A percentile compares a stretch with the other conserved stretches of the same genome.
Evolutionary conservation across 306 rosid genomes (phyloP).

Genomic region (Acacia confusa): DNA sequence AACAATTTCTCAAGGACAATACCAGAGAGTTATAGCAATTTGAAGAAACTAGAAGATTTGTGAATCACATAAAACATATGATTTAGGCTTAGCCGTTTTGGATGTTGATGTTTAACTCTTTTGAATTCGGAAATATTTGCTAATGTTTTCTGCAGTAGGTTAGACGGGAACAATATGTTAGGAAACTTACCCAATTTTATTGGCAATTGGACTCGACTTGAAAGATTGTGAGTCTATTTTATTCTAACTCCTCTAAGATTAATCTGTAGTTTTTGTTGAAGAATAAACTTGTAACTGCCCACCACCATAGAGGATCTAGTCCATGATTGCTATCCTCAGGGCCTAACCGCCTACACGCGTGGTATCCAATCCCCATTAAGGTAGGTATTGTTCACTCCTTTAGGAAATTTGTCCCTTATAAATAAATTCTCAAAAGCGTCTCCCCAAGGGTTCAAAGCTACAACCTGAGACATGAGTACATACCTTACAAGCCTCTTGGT

Average conservation of each 20-base stretch:
- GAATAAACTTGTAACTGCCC: too few relatives aligned
- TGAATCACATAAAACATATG: slow-evolving; percentile 39
- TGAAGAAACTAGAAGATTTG: slow-evolving; percentile 66
- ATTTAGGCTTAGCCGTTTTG: neutral
- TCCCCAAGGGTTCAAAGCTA: too few relatives aligned
- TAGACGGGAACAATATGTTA: neutral
- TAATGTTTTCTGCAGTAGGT: neutral
- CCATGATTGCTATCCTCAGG: too few relatives aligned
- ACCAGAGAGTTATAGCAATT: slow-evolving; percentile 54
- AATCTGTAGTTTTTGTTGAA: slow-evolving; percentile 20
- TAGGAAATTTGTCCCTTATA: too few relatives aligned
- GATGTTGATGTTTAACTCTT: neutral
- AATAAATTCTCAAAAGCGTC: too few relatives aligned
- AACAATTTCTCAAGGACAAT: slow-evolving; percentile 70
- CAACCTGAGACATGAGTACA: too few relatives aligned
- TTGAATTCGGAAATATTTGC: slow-evolving; percentile 18
- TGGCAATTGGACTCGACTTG: slow-evolving; percentile 71
- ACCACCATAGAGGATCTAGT: too few relatives aligned
- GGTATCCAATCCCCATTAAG: too few relatives aligned
- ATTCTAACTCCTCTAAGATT: neutral
- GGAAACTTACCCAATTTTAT: slow-evolving; percentile 41
- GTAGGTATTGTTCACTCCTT: too few relatives aligned
- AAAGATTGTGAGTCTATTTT: slow-evolving; percentile 53
- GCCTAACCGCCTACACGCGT: too few relatives aligned
- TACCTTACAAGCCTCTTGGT: too few relatives aligned